These are phyloP conservation scores for Wolfiporia cocos DNA, from an alignment of 1,284 basidiomycete genomes.

Conservation along the genomic window DNA sequence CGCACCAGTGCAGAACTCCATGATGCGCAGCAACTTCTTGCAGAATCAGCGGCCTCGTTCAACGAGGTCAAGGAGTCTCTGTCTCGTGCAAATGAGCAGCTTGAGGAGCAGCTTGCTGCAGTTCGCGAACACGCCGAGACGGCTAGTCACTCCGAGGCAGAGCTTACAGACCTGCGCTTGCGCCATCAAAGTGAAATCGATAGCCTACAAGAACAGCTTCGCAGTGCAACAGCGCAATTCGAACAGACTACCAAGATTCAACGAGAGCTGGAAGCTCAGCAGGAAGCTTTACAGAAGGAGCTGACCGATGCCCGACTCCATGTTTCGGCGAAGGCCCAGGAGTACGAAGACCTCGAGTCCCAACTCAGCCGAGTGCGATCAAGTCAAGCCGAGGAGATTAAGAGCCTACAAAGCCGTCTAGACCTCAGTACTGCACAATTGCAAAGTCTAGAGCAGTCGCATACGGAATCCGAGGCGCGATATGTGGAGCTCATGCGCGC, in stretches of 20 bases:
- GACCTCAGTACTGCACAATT: conserved; percentile 14
- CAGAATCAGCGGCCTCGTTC: conserved; percentile 17
- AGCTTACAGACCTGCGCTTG: conserved; percentile 15
- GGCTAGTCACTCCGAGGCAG: conserved; percentile 12
- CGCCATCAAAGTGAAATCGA: conserved; percentile 12
- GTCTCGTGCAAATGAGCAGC: conserved; percentile 14
- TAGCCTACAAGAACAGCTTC: conserved; percentile 4
- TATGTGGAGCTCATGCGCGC: conserved; percentile 24
- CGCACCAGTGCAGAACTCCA: conserved; percentile 29
- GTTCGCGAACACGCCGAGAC: conserved; percentile 1
- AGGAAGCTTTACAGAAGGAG: too few relatives aligned
- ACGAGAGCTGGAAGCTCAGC: conserved; percentile 2
- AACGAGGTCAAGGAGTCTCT: conserved; percentile 15
- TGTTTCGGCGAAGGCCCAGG: conserved; percentile 15
- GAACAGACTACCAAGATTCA: conserved; percentile 2
- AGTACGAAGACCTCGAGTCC: conserved; percentile 8
- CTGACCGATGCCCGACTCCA: too few relatives aligned
- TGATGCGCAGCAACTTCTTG: conserved; percentile 25
- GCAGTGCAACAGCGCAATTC: conserved; percentile 7
- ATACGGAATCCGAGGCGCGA: conserved; percentile 23
- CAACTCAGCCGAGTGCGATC: conserved; percentile 13
- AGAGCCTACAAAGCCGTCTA: conserved; percentile 24
- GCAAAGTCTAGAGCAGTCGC: conserved; percentile 16
- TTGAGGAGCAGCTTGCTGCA: conserved; percentile 7
- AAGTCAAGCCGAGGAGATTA: conserved; percentile 15